Conservation (phyloP, 495 filamentous ascomycete species). For the Aspergillus funiculosus region DNA sequence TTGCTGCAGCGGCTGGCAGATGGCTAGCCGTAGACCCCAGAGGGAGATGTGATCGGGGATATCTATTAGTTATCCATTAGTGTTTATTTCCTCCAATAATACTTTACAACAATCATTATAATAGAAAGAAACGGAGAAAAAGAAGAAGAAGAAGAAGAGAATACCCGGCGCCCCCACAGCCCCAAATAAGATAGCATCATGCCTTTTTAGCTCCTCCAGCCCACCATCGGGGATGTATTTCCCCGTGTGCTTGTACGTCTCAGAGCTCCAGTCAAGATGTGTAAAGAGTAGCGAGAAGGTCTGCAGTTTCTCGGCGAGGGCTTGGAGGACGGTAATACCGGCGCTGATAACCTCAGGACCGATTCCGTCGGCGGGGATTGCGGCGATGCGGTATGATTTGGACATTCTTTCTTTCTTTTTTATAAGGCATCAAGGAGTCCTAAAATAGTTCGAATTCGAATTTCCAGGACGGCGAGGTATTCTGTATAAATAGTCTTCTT, state of each 20-base stretch:
- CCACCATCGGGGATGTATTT: slow-evolving; percentile 51
- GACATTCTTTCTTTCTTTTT: slow-evolving; percentile 2
- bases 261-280: slow-evolving; percentile 48
- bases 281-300: slow-evolving; percentile 47
- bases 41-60: slow-evolving; percentile 54
- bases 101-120: too few species aligned
- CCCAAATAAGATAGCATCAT: slow-evolving; percentile 53
- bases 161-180: slow-evolving; percentile 51
- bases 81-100: slow-evolving; percentile 15
- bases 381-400: slow-evolving; percentile 40
- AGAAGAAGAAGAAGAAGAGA: neutral
- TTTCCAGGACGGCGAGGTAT: neutral
- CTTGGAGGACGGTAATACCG: slow-evolving; percentile 41
- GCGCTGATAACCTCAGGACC: slow-evolving; percentile 50
- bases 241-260: slow-evolving; percentile 48
- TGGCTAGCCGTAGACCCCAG: slow-evolving; percentile 49
- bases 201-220: slow-evolving; percentile 45
- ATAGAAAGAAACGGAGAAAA: too few species aligned
- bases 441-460: neutral
- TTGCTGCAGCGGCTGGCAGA: slow-evolving; percentile 51
- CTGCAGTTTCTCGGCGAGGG: slow-evolving; percentile 37
- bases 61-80: slow-evolving; percentile 31
- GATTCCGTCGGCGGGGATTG: slow-evolving; percentile 52
- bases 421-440: too few species aligned
- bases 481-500: slow-evolving; percentile 2